Evolutionary conservation across 192 early-diverging fungal genomes (phyloP).

Genomic region (Coemansia sp.): DNA sequence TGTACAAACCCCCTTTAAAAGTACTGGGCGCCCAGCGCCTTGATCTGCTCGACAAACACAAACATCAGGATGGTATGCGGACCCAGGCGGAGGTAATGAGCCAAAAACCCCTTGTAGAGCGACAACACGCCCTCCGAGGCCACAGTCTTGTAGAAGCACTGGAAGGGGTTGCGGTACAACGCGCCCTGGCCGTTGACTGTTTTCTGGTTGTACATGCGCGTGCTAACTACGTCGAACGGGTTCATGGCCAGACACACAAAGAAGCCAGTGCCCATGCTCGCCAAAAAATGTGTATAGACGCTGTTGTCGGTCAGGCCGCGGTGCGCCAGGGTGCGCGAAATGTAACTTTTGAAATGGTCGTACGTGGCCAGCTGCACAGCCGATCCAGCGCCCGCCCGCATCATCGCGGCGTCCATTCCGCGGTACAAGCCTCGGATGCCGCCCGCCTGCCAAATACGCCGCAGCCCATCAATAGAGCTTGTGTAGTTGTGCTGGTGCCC

Average conservation of each 20-base stretch:
- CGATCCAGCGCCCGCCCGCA: conserved; percentile 83
- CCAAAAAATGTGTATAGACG: conserved; percentile 69
- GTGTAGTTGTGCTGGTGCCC: conserved; percentile 86
- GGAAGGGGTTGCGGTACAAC: conserved; percentile 77
- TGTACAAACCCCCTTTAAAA: neutral
- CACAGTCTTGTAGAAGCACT: conserved; percentile 87
- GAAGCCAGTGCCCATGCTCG: conserved; percentile 78
- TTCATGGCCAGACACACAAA: conserved; percentile 92
- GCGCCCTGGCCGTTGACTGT: conserved; percentile 60
- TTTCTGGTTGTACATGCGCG: conserved; percentile 93
- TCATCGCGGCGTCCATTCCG: conserved; percentile 86
- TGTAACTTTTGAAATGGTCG: conserved; percentile 71
- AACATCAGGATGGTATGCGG: conserved; percentile 93
- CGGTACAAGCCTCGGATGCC: conserved; percentile 82
- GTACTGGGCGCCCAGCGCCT: conserved; percentile 45
- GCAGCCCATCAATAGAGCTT: conserved; percentile 64
- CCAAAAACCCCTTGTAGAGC: conserved; percentile 89
- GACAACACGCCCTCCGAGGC: conserved; percentile 76
- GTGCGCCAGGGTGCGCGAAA: conserved; percentile 58
- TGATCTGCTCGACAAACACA: conserved; percentile 84
- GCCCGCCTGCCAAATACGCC: conserved; percentile 65
- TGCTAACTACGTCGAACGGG: conserved; percentile 94
- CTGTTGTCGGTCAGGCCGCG: conserved; percentile 58
- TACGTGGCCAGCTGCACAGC: conserved; percentile 90
- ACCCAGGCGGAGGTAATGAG: conserved; percentile 89